Evolutionary conservation across 139 green algal species (phyloP).

Genomic region (Tetraselmis striata): DNA sequence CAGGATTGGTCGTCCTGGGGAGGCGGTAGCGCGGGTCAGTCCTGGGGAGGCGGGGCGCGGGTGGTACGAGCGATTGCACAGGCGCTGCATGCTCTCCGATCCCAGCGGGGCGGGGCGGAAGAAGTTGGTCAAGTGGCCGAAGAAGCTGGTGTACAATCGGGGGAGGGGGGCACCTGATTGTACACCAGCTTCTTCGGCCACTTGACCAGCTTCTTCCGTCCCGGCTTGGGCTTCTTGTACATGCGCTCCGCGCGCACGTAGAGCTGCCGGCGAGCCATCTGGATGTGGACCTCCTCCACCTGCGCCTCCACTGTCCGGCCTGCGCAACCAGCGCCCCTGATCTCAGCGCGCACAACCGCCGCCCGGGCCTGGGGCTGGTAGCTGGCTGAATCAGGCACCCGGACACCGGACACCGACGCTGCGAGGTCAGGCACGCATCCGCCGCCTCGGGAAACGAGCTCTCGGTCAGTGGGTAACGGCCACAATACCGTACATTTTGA

Average conservation of each 20-base stretch:
- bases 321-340: constrained; percentile 7
- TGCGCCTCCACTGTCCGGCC: constrained; percentile 19
- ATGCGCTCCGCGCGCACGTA: constrained; percentile 38
- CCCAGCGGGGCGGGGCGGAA: constrained; percentile 33
- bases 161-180: no score
- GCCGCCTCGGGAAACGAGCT: no score
- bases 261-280: constrained; percentile 38
- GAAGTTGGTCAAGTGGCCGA: constrained; percentile 57
- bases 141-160: constrained; percentile 51
- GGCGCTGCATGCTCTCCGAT: no score
- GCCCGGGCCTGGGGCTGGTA: no score
- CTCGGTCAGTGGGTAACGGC: no score
- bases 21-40: not conserved
- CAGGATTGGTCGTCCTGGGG: constrained; percentile 28
- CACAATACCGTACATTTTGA: no score
- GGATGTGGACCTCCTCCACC: constrained; percentile 20
- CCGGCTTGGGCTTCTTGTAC: constrained; percentile 66
- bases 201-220: constrained; percentile 56
- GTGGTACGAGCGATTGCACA: no score
- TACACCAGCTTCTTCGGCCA: constrained; percentile 52
- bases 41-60: no score
- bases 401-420: no score
- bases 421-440: no score
- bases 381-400: no score
- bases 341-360: no score